These are phyloP conservation scores for Chloris gayana DNA, from an alignment of 176 grass and related monocot genomes.

Conservation along the genomic window DNA sequence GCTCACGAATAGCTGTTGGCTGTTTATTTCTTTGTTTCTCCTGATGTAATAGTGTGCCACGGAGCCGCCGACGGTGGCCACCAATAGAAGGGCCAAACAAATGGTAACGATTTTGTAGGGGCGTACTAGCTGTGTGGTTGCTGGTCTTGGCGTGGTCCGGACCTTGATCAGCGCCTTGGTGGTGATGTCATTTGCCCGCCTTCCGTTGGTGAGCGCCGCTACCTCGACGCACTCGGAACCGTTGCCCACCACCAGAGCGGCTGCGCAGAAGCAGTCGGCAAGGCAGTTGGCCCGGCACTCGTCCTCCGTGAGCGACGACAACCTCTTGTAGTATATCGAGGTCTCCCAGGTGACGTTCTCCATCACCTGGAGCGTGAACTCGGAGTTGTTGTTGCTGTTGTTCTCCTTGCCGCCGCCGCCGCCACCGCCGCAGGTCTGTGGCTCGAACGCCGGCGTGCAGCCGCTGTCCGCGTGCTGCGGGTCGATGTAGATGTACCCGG, in stretches of 20 bases:
- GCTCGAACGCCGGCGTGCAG: slow-evolving; percentile 34
- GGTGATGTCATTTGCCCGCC: neutral
- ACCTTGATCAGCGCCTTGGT: slow-evolving; percentile 34
- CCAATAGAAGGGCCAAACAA: neutral
- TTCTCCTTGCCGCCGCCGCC: too few relatives aligned
- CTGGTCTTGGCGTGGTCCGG: neutral
- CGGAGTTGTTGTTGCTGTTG: too few relatives aligned
- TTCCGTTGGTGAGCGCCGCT: neutral
- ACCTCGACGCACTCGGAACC: neutral
- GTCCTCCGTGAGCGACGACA: neutral
- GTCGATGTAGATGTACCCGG: neutral
- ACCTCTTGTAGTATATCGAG: neutral
- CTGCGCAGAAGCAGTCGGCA: neutral
- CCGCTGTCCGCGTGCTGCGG: neutral
- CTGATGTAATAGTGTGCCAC: neutral
- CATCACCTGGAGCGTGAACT: neutral
- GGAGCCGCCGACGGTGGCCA: neutral
- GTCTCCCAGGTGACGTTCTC: neutral
- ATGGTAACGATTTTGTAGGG: neutral
- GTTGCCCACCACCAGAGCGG: neutral
- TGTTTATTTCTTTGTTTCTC: neutral
- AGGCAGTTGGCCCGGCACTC: neutral
- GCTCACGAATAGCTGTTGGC: too few relatives aligned
- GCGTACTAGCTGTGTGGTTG: too few relatives aligned
- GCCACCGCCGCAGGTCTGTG: neutral